A percentile compares a stretch with the other conserved stretches of the same genome.
Conservation (phyloP, 1,139 yeast species). For the Hyphopichia buzzinii region DNA sequence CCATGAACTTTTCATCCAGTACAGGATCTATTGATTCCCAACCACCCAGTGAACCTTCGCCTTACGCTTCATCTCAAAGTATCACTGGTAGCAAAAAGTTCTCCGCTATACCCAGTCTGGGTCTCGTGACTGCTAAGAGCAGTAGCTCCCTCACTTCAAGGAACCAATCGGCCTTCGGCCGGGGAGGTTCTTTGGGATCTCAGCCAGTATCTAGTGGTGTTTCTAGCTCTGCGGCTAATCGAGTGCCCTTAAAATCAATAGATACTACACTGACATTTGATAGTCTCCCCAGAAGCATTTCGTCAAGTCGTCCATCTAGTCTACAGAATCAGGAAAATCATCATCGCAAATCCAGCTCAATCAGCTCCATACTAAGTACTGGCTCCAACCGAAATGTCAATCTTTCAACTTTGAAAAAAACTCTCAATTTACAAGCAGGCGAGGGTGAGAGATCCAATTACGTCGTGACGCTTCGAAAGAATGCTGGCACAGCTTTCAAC, state of each 20-base stretch:
- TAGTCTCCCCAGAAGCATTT: constrained; percentile 2
- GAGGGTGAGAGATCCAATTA: constrained; percentile 56
- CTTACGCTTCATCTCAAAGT: constrained; percentile 3
- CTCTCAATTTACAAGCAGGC: constrained; percentile 40
- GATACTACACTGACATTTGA: constrained; percentile 2
- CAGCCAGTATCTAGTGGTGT: constrained; percentile 13
- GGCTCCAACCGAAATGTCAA: constrained; percentile 37
- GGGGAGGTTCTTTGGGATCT: constrained; percentile 4
- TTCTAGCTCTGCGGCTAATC: constrained; percentile 7
- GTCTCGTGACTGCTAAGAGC: constrained; percentile 1
- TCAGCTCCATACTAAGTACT: constrained; percentile 37
- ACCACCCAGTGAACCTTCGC: background rate
- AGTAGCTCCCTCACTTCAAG: constrained; percentile 2
- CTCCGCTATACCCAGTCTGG: background rate
- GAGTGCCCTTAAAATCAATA: constrained; percentile 5
- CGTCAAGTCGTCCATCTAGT: constrained; percentile 2
- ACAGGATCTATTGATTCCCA: constrained; percentile 1
- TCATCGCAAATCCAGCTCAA: constrained; percentile 31
- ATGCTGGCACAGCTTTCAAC: constrained; percentile 55
- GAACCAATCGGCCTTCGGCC: background rate
- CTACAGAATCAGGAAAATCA: constrained; percentile 2
- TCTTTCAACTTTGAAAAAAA: constrained; percentile 37
- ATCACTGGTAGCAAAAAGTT: background rate
- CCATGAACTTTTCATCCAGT: background rate
- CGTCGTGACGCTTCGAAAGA: constrained; percentile 51